A percentile compares a stretch with the other conserved stretches of the same genome.
phyloP scores from a whole-genome alignment of 257 asterid species.

The Scutellaria barbata region DNA sequence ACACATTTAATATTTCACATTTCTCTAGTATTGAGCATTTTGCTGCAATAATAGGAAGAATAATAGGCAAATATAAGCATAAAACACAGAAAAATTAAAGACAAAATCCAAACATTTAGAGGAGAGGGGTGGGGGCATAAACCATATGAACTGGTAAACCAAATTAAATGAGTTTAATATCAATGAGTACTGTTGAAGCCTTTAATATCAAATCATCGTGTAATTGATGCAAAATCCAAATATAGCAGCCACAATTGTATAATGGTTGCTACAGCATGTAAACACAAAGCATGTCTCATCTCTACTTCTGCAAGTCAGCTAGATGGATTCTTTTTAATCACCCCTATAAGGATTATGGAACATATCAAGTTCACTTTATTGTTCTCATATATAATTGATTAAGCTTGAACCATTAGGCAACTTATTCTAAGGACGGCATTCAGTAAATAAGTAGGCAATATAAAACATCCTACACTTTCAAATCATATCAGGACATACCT shows the following conservation, averaged over 20 bases:
- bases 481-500: slow-evolving; percentile 47
- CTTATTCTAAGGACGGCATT: not conserved
- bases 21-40: not conserved
- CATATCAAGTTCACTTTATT: not conserved
- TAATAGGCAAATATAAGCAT: not conserved
- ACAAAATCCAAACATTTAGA: not conserved
- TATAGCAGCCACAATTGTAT: not conserved
- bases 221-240: not conserved
- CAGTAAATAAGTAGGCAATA: not conserved
- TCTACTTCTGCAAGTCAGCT: not conserved
- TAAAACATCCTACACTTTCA: not conserved
- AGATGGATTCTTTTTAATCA: not conserved
- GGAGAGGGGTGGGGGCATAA: not conserved
- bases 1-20: not conserved
- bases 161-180: not conserved
- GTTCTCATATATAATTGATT: slow-evolving; percentile 1
- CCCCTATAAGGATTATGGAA: slow-evolving; percentile 2
- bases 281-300: slow-evolving; percentile 12
- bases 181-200: not conserved
- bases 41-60: not conserved
- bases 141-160: not conserved
- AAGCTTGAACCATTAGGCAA: not conserved
- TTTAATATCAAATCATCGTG: not conserved
- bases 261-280: slow-evolving; percentile 10
- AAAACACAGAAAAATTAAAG: not conserved